Percentiles rank a stretch among this genome's conserved stretches.
Evolutionary conservation across 768 basidiomycete species (phyloP).

Genomic region (Boletus rubroflammeus): DNA sequence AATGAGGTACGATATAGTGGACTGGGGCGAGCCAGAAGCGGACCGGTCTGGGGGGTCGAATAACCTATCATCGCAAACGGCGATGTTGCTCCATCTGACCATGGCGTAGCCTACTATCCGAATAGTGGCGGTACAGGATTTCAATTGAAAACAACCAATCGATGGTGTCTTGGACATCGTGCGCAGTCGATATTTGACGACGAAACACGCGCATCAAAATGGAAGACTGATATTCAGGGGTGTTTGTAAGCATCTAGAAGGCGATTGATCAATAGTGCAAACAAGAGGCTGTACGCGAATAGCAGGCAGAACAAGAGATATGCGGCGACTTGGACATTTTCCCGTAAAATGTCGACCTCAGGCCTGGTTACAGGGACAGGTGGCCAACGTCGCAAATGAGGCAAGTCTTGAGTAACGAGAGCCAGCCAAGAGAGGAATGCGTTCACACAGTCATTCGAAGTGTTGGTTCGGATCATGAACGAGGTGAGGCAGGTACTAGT

Average conservation of each 20-base stretch:
- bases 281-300: conserved; percentile 24
- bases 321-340: conserved; percentile 18
- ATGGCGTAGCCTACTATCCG: conserved; percentile 2
- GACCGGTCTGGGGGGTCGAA: not conserved
- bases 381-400: conserved; percentile 9
- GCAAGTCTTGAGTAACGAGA: conserved; percentile 12
- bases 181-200: conserved; percentile 31
- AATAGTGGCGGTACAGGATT: conserved; percentile 6
- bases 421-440: conserved; percentile 1
- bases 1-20: conserved; percentile 1
- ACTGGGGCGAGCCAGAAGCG: conserved; percentile 6
- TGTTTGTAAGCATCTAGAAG: conserved; percentile 17
- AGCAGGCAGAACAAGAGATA: conserved; percentile 2
- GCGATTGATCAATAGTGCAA: conserved; percentile 14
- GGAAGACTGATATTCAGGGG: conserved; percentile 32
- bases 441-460: conserved; percentile 27
- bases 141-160: conserved; percentile 16
- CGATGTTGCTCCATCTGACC: conserved; percentile 7
- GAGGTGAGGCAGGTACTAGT: conserved; percentile 27
- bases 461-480: conserved; percentile 28
- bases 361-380: conserved; percentile 1
- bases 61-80: conserved; percentile 6
- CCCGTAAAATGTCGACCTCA: conserved; percentile 10
- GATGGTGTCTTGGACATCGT: conserved; percentile 23
- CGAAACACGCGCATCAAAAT: conserved; percentile 37